Conservation (phyloP, 305 asterid species). For the Fraxinus velutina region DNA sequence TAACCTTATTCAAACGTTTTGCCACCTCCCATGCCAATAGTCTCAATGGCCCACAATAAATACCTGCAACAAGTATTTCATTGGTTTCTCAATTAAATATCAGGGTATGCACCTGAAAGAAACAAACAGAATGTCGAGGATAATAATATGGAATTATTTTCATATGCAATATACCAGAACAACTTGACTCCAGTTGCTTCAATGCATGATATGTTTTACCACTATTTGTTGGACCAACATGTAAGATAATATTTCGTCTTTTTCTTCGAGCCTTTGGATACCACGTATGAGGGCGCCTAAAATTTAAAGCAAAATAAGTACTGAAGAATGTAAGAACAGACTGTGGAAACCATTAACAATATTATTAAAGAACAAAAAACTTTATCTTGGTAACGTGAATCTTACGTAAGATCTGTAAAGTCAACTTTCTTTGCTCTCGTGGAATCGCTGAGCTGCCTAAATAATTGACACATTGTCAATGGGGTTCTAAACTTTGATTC, state of each 20-base stretch:
- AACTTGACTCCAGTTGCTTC: constrained; percentile 67
- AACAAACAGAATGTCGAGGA: neutral
- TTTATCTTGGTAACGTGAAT: constrained; percentile 14
- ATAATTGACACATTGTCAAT: constrained; percentile 28
- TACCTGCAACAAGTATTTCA: constrained; percentile 43
- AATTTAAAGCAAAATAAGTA: constrained; percentile 21
- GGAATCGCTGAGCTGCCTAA: constrained; percentile 51
- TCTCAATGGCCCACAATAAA: constrained; percentile 97
- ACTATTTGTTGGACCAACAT: constrained; percentile 97
- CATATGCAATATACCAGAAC: constrained; percentile 51
- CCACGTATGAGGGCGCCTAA: constrained; percentile 86
- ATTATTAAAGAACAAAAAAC: constrained; percentile 3
- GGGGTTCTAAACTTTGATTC: constrained; percentile 39
- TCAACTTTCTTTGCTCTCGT: constrained; percentile 47
- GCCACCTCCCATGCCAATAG: constrained; percentile 98
- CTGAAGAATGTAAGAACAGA: neutral
- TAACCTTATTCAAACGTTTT: constrained; percentile 74
- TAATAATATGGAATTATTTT: neutral
- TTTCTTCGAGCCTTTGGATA: constrained; percentile 78
- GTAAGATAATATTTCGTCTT: constrained; percentile 62
- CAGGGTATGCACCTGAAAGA: neutral
- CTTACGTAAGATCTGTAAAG: constrained; percentile 91
- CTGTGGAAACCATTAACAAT: neutral
- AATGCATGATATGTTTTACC: constrained; percentile 90
- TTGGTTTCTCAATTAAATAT: constrained; percentile 11